Evolutionary conservation across 345 rosid genomes (phyloP), one percentile per base, ranked within the genome.

Genomic region (Lepidium sativum): DNA sequence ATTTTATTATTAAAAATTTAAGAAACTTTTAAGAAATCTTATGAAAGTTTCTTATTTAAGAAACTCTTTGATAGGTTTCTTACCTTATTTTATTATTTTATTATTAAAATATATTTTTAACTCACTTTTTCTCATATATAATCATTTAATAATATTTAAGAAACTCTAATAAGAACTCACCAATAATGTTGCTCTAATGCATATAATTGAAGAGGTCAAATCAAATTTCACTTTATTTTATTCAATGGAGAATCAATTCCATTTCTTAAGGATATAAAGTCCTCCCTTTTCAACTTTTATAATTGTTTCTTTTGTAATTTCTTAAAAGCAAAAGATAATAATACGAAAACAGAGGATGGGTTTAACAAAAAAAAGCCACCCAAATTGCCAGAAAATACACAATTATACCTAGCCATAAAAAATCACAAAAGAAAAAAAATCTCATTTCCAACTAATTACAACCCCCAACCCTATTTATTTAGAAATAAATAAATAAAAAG

Each of bases 391-490:
- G 49, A 56, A 56, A 40, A 55, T 55, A 47, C 27, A 63, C 48
- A 37, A 71, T 54, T 42, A 15, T 55, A 60, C 33, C 39, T n/a
- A 38, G 2, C 15, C 47, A 35, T 17, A 58, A 38, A 10, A 63
- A 37, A 18, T 55, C 70, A 31, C 29, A 64, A 38, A 54, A 55
- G 8, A 52, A 32, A 17, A 52, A 52, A 32, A 63, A 11, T 1
- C 29, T 47, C 40, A 55, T 65, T 13, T 57, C 75, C 70, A 55
- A 29, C 65, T 63, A 71, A 63, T 57, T 65, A 72, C 71, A 71
- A 44, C 33, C 62, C 55, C 47, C 13, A 61, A 55, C 21, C 52
- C 44, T 60, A 69, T 42, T n/a, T 50, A 69, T 49, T 68, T 49
- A 59, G 16, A 56, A 48, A 4, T 8, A 25, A n/a, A n/a, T n/a